Conservation (phyloP, 345 rosid genomes). For the Brassica incana region DNA sequence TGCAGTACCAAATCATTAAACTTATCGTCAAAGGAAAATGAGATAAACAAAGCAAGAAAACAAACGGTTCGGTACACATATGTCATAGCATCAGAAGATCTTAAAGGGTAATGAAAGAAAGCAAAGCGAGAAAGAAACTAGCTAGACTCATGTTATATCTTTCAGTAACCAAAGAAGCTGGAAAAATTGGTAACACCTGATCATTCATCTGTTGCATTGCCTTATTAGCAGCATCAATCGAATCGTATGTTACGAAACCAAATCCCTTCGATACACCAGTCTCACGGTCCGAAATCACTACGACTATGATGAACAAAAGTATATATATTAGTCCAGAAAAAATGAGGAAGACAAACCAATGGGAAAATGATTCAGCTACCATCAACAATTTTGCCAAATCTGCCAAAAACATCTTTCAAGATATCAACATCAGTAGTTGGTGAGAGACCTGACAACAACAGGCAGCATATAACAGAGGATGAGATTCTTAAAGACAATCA, state of each 20-base stretch:
- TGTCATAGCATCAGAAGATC: neutral
- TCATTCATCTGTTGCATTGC: conserved; percentile 28
- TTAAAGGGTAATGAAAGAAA: neutral
- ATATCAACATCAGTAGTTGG: conserved; percentile 23
- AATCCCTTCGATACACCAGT: conserved; percentile 33
- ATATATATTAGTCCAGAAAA: conserved; percentile 5
- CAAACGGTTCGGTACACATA: neutral
- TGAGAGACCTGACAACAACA: conserved; percentile 27
- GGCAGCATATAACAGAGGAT: neutral
- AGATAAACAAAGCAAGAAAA: neutral
- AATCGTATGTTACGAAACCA: conserved; percentile 38
- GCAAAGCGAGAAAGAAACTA: neutral
- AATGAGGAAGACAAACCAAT: conserved; percentile 9
- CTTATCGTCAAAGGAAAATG: neutral
- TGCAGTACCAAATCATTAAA: conserved; percentile 2
- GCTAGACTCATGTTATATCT: conserved; percentile 4
- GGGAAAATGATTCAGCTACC: conserved; percentile 11
- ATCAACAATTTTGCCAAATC: conserved; percentile 38
- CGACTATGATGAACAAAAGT: conserved; percentile 25
- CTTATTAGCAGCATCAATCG: conserved; percentile 26
- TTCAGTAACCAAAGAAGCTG: conserved; percentile 13
- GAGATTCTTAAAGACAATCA: conserved; percentile 1
- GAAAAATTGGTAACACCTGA: conserved; percentile 28
- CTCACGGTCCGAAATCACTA: conserved; percentile 36
- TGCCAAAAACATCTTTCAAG: conserved; percentile 36